phyloP scores from a whole-genome alignment of 805 yeast species.

The Millerozyma acaciae region DNA sequence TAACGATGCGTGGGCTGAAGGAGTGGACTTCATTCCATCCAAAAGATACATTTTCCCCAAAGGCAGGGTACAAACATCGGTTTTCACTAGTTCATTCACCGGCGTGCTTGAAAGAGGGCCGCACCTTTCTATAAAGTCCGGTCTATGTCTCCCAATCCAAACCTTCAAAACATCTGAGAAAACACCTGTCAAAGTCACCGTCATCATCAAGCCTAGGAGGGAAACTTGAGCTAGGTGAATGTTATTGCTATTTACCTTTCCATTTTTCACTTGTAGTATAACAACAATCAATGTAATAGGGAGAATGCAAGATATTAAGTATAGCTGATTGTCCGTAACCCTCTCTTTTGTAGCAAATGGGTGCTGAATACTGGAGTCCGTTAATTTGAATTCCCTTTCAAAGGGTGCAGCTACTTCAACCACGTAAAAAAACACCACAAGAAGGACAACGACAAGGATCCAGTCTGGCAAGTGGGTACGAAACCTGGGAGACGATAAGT shows the following conservation, averaged over 20 bases:
- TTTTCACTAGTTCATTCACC: slow-evolving; percentile 20
- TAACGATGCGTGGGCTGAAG: slow-evolving; percentile 39
- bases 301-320: slow-evolving; percentile 21
- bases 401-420: slow-evolving; percentile 25
- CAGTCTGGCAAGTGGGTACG: slow-evolving; percentile 20
- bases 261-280: slow-evolving; percentile 2
- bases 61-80: slow-evolving; percentile 32
- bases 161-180: slow-evolving; percentile 36
- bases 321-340: slow-evolving; percentile 28
- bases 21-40: slow-evolving; percentile 41
- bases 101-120: slow-evolving; percentile 25
- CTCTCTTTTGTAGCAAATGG: slow-evolving; percentile 28
- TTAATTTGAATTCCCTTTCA: slow-evolving; percentile 23
- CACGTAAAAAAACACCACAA: slow-evolving; percentile 15
- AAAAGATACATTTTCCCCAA: slow-evolving; percentile 22
- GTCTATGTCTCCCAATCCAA: slow-evolving; percentile 41
- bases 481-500: slow-evolving; percentile 6
- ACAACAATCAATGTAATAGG: slow-evolving; percentile 22
- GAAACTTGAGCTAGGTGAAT: slow-evolving; percentile 27
- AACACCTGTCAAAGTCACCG: slow-evolving; percentile 26
- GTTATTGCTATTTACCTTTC: slow-evolving; percentile 7
- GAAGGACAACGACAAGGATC: slow-evolving; percentile 17
- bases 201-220: slow-evolving; percentile 26
- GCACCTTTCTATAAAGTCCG: slow-evolving; percentile 42
- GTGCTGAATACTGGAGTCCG: slow-evolving; percentile 26